These are phyloP conservation scores for Geranium rotundifolium DNA, from an alignment of 345 rosid genomes.

Conservation along the genomic window DNA sequence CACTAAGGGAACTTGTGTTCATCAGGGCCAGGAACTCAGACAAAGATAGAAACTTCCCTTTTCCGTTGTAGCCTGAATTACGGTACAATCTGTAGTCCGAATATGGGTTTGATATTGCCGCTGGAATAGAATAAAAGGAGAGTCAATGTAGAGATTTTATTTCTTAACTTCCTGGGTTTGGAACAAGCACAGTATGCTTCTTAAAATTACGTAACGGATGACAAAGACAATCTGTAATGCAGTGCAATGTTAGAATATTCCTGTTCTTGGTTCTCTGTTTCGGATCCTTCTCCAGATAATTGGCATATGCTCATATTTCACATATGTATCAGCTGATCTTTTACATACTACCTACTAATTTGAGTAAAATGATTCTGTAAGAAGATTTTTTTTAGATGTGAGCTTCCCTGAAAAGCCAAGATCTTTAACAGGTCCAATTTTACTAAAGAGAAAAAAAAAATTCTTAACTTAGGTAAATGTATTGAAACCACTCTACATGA, in stretches of 20 bases:
- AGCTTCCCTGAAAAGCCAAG: too few relatives aligned
- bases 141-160: background rate
- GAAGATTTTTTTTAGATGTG: too few relatives aligned
- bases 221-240: too few relatives aligned
- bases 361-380: background rate
- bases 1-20: conserved; percentile 49
- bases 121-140: conserved; percentile 25
- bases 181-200: background rate
- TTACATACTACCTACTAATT: background rate
- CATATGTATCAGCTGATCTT: too few relatives aligned
- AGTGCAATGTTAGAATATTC: too few relatives aligned
- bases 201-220: too few relatives aligned
- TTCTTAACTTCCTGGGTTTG: too few relatives aligned
- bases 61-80: conserved; percentile 38
- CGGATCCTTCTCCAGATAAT: too few relatives aligned
- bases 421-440: background rate
- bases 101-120: conserved; percentile 48
- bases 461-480: background rate
- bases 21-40: conserved; percentile 54
- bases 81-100: conserved; percentile 19
- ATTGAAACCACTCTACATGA: background rate
- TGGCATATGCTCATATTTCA: too few relatives aligned
- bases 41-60: conserved; percentile 42
- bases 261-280: too few relatives aligned
- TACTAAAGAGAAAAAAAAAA: background rate